Evolutionary conservation across 2,329 filamentous ascomycete species (phyloP).

Genomic region (Dactylellina parvicollis): DNA sequence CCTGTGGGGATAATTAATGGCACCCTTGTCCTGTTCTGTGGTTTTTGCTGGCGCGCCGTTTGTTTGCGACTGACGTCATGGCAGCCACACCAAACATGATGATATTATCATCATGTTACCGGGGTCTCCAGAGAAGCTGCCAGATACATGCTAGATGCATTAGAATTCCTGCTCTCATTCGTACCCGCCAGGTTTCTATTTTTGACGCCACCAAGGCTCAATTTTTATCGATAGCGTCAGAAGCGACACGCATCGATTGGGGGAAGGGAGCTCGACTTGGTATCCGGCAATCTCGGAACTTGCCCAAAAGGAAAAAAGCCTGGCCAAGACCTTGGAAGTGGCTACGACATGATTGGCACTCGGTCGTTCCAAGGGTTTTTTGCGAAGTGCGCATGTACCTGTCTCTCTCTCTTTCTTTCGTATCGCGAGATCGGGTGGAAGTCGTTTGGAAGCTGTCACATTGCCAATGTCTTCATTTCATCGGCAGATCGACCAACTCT

Average conservation of each 20-base stretch:
- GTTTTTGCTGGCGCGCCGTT: not conserved
- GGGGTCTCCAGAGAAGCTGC: not conserved
- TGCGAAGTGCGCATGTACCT: too few species aligned
- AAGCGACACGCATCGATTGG: not conserved
- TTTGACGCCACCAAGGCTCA: slow-evolving; percentile 4
- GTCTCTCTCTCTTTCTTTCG: not conserved
- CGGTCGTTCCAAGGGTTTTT: too few species aligned
- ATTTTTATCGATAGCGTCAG: not conserved
- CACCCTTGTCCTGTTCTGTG: not conserved
- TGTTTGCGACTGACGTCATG: slow-evolving; percentile 13
- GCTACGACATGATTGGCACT: not conserved
- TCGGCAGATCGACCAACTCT: slow-evolving; percentile 34
- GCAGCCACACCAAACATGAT: too few species aligned
- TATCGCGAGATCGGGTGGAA: not conserved
- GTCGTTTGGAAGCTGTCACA: slow-evolving; percentile 1
- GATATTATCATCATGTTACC: not conserved
- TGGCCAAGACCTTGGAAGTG: not conserved
- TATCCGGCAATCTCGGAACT: slow-evolving; percentile 46
- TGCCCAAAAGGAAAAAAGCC: slow-evolving; percentile 21
- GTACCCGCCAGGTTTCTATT: not conserved
- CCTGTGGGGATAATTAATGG: not conserved
- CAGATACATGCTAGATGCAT: too few species aligned
- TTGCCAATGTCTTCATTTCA: slow-evolving; percentile 48
- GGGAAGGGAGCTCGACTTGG: slow-evolving; percentile 5
- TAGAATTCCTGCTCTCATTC: too few species aligned